These are phyloP conservation scores for Suillus variegatus DNA, from an alignment of 768 basidiomycete genomes.

Conservation along the genomic window DNA sequence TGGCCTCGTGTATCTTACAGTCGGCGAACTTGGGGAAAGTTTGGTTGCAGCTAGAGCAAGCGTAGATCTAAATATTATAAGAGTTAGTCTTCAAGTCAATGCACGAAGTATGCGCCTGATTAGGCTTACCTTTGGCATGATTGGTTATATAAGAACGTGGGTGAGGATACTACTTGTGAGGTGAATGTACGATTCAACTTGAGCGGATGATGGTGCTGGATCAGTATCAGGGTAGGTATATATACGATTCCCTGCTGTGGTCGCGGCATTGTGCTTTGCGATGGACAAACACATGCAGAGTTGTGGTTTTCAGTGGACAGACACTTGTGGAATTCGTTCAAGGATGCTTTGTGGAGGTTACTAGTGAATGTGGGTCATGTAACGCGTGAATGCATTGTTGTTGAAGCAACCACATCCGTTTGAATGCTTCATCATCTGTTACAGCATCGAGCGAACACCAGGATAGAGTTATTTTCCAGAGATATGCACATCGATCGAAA, in stretches of 20 bases:
- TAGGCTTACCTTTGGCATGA: not conserved
- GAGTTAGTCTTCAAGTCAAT: not conserved
- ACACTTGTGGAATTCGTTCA: not conserved
- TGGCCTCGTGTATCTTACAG: no score
- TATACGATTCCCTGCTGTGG: not conserved
- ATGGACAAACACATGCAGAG: no score
- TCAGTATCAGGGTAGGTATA: not conserved
- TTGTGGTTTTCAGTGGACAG: not conserved
- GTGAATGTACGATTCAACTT: not conserved
- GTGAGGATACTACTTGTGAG: not conserved
- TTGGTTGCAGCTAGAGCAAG: conserved; percentile 18
- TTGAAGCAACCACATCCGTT: no score
- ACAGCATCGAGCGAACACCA: no score
- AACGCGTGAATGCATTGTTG: not conserved
- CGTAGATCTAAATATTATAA: conserved; percentile 9
- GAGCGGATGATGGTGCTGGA: not conserved
- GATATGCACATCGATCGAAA: not conserved
- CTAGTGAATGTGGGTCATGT: not conserved
- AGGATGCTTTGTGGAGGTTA: not conserved
- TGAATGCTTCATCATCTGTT: no score
- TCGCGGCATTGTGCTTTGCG: not conserved
- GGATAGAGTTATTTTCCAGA: not conserved
- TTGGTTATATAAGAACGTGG: not conserved
- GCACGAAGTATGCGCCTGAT: not conserved
- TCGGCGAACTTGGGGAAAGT: conserved; percentile 14